phyloP scores from a whole-genome alignment of 352 stramenopile species.

The Globisporangium nunn region DNA sequence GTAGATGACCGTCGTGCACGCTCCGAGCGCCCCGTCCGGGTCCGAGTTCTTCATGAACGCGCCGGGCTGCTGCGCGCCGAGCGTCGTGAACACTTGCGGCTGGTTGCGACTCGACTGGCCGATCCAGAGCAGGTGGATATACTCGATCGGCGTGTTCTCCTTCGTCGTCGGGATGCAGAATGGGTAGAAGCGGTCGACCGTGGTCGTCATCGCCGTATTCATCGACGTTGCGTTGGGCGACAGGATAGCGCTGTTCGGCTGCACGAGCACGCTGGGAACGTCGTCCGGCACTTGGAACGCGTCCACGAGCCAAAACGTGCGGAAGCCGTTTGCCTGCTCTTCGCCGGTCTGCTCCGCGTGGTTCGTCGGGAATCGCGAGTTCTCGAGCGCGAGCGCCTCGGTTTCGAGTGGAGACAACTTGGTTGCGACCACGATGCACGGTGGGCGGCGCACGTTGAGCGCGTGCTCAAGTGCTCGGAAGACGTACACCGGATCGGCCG shows the following conservation, averaged over 20 bases:
- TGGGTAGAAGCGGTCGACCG: constrained; percentile 84
- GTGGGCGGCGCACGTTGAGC: constrained; percentile 79
- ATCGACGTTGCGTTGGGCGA: constrained; percentile 78
- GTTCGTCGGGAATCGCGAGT: constrained; percentile 57
- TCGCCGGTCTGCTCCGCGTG: constrained; percentile 90
- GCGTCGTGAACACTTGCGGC: constrained; percentile 85
- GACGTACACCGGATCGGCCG: constrained; percentile 42
- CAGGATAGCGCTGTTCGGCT: constrained; percentile 70
- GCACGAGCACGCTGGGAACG: constrained; percentile 57
- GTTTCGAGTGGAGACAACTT: constrained; percentile 16
- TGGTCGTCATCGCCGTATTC: constrained; percentile 83
- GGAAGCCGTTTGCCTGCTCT: constrained; percentile 79
- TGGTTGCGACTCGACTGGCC: constrained; percentile 86
- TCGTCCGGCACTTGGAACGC: constrained; percentile 31
- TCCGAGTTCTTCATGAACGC: constrained; percentile 90
- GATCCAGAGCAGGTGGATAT: constrained; percentile 89
- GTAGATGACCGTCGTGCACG: constrained; percentile 85
- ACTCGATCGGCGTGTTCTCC: constrained; percentile 90
- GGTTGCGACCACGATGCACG: constrained; percentile 75
- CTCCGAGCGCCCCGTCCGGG: constrained; percentile 58
- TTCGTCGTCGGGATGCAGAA: constrained; percentile 90
- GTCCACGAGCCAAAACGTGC: constrained; percentile 77
- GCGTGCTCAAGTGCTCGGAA: constrained; percentile 79
- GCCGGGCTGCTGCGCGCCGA: constrained; percentile 85
- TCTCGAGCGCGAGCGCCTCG: constrained; percentile 11